Evolutionary conservation across 768 basidiomycete species (phyloP).

Genomic region (Trametes coccinea): DNA sequence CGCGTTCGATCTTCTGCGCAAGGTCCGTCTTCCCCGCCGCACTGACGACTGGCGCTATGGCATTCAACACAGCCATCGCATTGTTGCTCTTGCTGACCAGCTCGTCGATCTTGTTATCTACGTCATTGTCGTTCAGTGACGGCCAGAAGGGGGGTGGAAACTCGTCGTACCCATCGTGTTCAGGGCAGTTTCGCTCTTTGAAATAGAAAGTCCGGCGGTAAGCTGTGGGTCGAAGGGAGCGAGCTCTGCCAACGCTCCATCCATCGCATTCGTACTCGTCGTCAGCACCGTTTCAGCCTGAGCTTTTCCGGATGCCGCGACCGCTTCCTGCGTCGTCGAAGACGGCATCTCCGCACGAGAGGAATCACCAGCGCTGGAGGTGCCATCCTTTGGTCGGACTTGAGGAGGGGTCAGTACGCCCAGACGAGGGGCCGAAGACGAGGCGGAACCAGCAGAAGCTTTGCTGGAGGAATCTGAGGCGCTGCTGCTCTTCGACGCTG

Average conservation of each 20-base stretch:
- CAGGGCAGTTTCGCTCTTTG: not conserved
- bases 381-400: no score
- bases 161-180: not conserved
- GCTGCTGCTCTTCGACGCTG: no score
- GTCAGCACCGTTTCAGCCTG: not conserved
- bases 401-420: no score
- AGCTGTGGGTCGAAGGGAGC: not conserved
- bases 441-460: no score
- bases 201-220: not conserved
- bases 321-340: not conserved
- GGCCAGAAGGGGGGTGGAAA: not conserved
- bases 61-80: not conserved
- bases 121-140: not conserved
- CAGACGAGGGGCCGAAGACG: no score
- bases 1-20: constrained; percentile 16
- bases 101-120: not conserved
- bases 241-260: not conserved
- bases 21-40: not conserved
- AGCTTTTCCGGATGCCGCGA: not conserved
- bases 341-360: not conserved
- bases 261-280: not conserved
- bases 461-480: not conserved
- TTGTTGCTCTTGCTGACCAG: not conserved
- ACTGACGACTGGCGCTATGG: not conserved
- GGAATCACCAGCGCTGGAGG: no score